Conservation (phyloP, 179 eudicot genomes). For the Silene coronaria region DNA sequence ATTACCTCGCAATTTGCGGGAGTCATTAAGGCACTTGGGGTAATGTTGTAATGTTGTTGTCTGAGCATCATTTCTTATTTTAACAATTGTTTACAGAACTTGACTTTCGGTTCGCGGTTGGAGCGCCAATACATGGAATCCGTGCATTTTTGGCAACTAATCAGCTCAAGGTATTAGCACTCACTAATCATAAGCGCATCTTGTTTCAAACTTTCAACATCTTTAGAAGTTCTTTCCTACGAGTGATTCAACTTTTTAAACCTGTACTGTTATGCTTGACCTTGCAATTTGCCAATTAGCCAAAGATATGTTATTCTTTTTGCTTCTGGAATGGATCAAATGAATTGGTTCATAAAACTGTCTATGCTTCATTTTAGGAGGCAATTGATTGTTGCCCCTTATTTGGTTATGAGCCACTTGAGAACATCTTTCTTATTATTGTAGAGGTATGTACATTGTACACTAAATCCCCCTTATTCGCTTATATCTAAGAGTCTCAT, state of each 20-base stretch:
- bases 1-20: too few species aligned
- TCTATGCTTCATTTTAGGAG: background rate
- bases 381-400: background rate
- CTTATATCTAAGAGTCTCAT: background rate
- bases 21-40: too few species aligned
- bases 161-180: constrained; percentile 74
- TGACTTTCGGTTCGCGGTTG: constrained; percentile 91
- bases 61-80: too few species aligned
- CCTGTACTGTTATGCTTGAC: background rate
- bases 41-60: too few species aligned
- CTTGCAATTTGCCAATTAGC: background rate
- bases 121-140: constrained; percentile 97
- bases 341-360: background rate
- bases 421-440: background rate
- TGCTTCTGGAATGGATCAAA: background rate
- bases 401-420: background rate
- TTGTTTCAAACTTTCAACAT: constrained; percentile 7
- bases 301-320: background rate
- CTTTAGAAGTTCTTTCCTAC: background rate
- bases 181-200: background rate
- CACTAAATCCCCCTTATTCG: background rate
- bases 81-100: constrained; percentile 52
- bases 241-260: background rate
- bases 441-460: background rate
- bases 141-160: constrained; percentile 83